A percentile compares a stretch with the other conserved stretches of the same genome.
These are phyloP conservation scores for Talaromyces sp. DNA, from an alignment of 2,329 filamentous ascomycete species.

Conservation along the genomic window DNA sequence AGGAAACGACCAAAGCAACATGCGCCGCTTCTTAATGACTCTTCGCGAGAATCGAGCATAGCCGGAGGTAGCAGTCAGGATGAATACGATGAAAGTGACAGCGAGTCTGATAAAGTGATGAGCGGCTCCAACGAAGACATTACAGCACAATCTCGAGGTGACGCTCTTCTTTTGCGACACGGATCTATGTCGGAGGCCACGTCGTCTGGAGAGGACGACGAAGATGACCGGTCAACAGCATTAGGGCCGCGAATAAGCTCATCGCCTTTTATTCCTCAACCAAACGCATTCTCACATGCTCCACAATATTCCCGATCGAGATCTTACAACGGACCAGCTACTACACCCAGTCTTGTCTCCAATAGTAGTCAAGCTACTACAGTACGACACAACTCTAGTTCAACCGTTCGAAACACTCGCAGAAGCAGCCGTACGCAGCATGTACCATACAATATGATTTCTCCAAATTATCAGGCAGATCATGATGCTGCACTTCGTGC, in stretches of 20 bases:
- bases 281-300: constrained; percentile 87
- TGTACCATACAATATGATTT: constrained; percentile 62
- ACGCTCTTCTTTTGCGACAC: constrained; percentile 22
- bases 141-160: constrained; percentile 22
- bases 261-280: constrained; percentile 70
- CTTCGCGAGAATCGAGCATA: constrained; percentile 33
- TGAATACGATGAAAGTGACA: constrained; percentile 91
- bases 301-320: constrained; percentile 36
- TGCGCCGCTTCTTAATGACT: constrained; percentile 31
- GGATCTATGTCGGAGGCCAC: constrained; percentile 26
- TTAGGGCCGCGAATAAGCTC: constrained; percentile 59
- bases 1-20: constrained; percentile 49
- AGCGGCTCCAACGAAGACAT: constrained; percentile 60
- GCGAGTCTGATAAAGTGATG: constrained; percentile 70
- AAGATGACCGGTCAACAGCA: constrained; percentile 75
- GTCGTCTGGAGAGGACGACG: constrained; percentile 52
- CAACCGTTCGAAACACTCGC: constrained; percentile 30
- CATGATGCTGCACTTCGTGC: constrained; percentile 90
- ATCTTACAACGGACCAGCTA: constrained; percentile 31
- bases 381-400: constrained; percentile 36
- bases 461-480: constrained; percentile 72
- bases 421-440: constrained; percentile 42
- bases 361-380: constrained; percentile 30
- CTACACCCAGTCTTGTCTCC: constrained; percentile 44
- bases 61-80: constrained; percentile 69